A percentile compares a stretch with the other conserved stretches of the same genome.
These are phyloP conservation scores for Coniochaeta sp. DNA, from an alignment of 2,329 filamentous ascomycete genomes.

Conservation along the genomic window DNA sequence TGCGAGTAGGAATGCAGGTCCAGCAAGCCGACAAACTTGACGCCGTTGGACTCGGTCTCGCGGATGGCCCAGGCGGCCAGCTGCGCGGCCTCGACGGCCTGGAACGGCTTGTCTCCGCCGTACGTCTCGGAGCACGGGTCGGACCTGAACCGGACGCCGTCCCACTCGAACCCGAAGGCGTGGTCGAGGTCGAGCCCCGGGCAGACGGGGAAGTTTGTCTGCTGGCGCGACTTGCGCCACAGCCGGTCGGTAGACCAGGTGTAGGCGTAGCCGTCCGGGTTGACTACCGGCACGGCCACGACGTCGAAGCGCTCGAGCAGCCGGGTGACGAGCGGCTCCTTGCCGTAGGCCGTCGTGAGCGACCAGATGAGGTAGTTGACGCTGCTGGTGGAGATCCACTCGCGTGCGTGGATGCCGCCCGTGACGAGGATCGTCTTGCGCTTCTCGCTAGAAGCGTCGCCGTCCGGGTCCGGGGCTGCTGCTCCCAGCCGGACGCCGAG, in stretches of 20 bases:
- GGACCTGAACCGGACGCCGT: constrained; percentile 53
- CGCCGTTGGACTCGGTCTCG: constrained; percentile 58
- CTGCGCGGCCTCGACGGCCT: constrained; percentile 68
- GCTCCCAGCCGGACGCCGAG: constrained; percentile 69
- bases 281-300: constrained; percentile 79
- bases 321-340: constrained; percentile 62
- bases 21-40: constrained; percentile 74
- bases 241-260: constrained; percentile 87
- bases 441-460: constrained; percentile 20
- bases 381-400: constrained; percentile 93
- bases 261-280: constrained; percentile 92
- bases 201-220: constrained; percentile 76
- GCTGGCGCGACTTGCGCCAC: constrained; percentile 91
- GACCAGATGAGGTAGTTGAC: constrained; percentile 88
- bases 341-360: constrained; percentile 76
- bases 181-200: constrained; percentile 85
- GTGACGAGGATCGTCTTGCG: constrained; percentile 43
- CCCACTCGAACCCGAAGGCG: constrained; percentile 80
- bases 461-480: constrained; percentile 10
- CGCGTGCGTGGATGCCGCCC: constrained; percentile 84
- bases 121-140: constrained; percentile 92
- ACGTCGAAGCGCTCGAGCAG: constrained; percentile 81
- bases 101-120: constrained; percentile 74
- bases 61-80: constrained; percentile 80
- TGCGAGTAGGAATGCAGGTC: constrained; percentile 95